Evolutionary conservation across 257 asterid genomes (phyloP), one percentile per base, ranked within the genome.

Genomic region (Scutellaria barbata): DNA sequence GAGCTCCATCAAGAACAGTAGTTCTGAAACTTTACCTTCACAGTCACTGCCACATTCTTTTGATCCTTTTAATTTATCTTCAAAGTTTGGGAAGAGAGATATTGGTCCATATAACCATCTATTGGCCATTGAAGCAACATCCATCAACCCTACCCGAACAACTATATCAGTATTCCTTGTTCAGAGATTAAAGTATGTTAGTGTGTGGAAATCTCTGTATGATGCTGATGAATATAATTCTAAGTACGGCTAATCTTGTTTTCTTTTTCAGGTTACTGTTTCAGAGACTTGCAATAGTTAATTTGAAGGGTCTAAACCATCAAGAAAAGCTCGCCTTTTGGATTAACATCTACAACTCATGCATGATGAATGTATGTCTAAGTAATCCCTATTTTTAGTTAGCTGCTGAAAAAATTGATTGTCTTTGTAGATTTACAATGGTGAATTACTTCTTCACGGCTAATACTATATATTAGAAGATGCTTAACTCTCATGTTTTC

Each of bases 311-410:
- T 73, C 90, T 88, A 57, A 82, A 72, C 54, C 97, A 90, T 81
- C 97, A 90, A 70, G 92, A 89, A 77, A 90, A 90, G 83, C 95
- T 92, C 22, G 96, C 98, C 74, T 92, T 90, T 80, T 92, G 98
- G 98, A 90, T 92, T 77, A 92, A 92, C 81, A 82, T 83, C 72
- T 92, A 92, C 81, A 92, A 92, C 82, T 84, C 96, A 0, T 92
- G 98, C 88, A 92, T 92, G 96, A 90, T 92, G 96, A 92, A 90
- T 77, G 98, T 92, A 83, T 16, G 87, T 74, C 9, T 33, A 18
- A 54, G 10, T 14, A 12, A 40, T 65, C 52, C 41, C 20, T 68
- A 8, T 43, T 43, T 30, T 30, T 3, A 30, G 35, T 30, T 30
- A 30, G 35, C 35, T 30, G 35, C 35, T 30, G 35, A 30, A 30